Percentiles rank a stretch among this genome's conserved stretches.
phyloP scores from a whole-genome alignment of 768 basidiomycete genomes.

The Termitomyces sp. region DNA sequence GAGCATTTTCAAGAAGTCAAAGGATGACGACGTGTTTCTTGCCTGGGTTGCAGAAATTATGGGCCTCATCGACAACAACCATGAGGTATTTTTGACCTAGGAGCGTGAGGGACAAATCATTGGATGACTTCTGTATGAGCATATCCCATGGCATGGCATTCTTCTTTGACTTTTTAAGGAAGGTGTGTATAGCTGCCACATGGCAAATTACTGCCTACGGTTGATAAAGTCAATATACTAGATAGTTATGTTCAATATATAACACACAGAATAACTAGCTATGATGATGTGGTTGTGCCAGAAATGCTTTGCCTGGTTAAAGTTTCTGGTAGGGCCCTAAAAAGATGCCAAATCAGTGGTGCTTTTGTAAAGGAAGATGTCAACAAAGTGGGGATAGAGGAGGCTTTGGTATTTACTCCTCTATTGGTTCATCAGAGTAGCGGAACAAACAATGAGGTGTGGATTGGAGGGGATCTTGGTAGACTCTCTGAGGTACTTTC shows the following conservation, averaged over 20 bases:
- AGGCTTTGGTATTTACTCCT: neutral
- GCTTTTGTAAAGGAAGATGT: constrained; percentile 22
- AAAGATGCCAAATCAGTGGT: constrained; percentile 8
- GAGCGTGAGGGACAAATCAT: constrained; percentile 1
- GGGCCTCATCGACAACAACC: constrained; percentile 18
- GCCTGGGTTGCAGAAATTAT: constrained; percentile 18
- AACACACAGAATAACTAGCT: constrained; percentile 21
- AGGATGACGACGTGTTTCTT: constrained; percentile 12
- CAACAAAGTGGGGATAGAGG: neutral
- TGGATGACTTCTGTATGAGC: neutral
- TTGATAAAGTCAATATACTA: neutral
- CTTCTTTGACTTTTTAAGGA: neutral
- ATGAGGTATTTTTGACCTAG: constrained; percentile 17
- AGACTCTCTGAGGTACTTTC: neutral
- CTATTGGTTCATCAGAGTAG: neutral
- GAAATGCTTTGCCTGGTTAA: constrained; percentile 12
- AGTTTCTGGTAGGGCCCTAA: constrained; percentile 14
- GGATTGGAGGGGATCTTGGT: neutral
- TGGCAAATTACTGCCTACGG: neutral
- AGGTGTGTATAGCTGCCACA: neutral
- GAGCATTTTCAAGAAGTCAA: constrained; percentile 6
- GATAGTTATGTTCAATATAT: fast-evolving
- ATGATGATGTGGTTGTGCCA: constrained; percentile 16
- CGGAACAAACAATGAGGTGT: neutral
- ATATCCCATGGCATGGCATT: constrained; percentile 13